These are phyloP conservation scores for Pezicula neosporulosa DNA, from an alignment of 2,329 filamentous ascomycete species.

Conservation along the genomic window DNA sequence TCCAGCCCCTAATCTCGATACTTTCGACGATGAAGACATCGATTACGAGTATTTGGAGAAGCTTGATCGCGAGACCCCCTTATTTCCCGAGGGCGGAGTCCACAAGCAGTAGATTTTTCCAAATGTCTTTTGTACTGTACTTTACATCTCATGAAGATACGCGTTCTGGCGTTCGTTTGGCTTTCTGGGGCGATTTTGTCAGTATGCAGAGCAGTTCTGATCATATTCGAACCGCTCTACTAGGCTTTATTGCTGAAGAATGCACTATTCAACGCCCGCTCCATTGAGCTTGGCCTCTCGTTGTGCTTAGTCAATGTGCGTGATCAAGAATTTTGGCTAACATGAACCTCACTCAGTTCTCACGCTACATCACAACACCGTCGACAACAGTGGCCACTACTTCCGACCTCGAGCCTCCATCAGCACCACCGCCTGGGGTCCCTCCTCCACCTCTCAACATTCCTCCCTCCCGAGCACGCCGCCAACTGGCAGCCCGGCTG, in stretches of 20 bases:
- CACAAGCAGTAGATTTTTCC: constrained; percentile 42
- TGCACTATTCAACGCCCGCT: constrained; percentile 9
- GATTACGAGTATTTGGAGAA: constrained; percentile 33
- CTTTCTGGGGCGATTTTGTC: constrained; percentile 12
- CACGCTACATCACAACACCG: constrained; percentile 30
- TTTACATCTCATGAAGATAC: constrained; percentile 6
- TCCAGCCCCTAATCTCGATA: constrained; percentile 31
- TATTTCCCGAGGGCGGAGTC: constrained; percentile 49
- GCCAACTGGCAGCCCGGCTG: constrained; percentile 86
- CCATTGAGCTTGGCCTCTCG: constrained; percentile 9
- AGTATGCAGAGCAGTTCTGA: constrained; percentile 18
- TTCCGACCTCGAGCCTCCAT: constrained; percentile 48
- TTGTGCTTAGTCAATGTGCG: constrained; percentile 7
- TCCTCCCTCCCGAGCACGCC: constrained; percentile 78
- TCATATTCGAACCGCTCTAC: constrained; percentile 16
- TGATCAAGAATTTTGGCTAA: constrained; percentile 15
- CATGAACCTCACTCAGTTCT: constrained; percentile 22
- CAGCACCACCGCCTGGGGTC: constrained; percentile 49
- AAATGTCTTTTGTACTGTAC: constrained; percentile 25
- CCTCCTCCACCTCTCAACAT: constrained; percentile 82
- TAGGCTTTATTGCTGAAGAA: constrained; percentile 14
- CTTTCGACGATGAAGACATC: constrained; percentile 30
- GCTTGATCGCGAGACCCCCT: constrained; percentile 30
- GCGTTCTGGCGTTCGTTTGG: constrained; percentile 12
- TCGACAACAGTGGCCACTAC: constrained; percentile 26